phyloP scores from a whole-genome alignment of 176 grass and related monocot species.

The bread wheat (Triticum aestivum) region DNA sequence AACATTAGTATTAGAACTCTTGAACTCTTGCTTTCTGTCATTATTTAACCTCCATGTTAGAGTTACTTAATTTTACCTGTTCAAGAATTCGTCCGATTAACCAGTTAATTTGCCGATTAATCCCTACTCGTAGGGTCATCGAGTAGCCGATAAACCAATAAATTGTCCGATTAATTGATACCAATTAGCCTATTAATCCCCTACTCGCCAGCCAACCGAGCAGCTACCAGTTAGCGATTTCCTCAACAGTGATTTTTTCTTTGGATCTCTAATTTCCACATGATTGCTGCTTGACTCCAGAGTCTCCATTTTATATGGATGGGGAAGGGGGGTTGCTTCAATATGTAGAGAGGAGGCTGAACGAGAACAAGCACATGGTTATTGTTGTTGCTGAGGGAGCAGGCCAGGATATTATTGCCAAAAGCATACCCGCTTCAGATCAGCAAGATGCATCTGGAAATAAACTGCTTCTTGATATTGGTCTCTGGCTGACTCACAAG shows the following conservation, averaged over 20 bases:
- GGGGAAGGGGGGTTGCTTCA: conserved; percentile 89
- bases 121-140: too few relatives aligned
- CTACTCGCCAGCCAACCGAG: too few relatives aligned
- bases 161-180: too few relatives aligned
- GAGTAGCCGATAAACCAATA: too few relatives aligned
- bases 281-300: conserved; percentile 97
- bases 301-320: conserved; percentile 95
- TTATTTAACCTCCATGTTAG: neutral
- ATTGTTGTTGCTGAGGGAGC: conserved; percentile 95
- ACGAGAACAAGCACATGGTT: conserved; percentile 96
- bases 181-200: too few relatives aligned
- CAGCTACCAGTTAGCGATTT: too few relatives aligned
- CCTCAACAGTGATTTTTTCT: neutral
- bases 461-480: conserved; percentile 85
- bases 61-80: neutral
- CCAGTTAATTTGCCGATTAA: too few relatives aligned
- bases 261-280: conserved; percentile 26
- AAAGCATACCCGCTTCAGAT: conserved; percentile 50
- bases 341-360: conserved; percentile 78
- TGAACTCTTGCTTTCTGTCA: neutral
- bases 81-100: too few relatives aligned
- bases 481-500: conserved; percentile 86
- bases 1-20: neutral
- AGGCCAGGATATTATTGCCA: conserved; percentile 87
- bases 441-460: conserved; percentile 91